phyloP scores from a whole-genome alignment of 2,329 filamentous ascomycete species.

The Epichloe elymi region DNA sequence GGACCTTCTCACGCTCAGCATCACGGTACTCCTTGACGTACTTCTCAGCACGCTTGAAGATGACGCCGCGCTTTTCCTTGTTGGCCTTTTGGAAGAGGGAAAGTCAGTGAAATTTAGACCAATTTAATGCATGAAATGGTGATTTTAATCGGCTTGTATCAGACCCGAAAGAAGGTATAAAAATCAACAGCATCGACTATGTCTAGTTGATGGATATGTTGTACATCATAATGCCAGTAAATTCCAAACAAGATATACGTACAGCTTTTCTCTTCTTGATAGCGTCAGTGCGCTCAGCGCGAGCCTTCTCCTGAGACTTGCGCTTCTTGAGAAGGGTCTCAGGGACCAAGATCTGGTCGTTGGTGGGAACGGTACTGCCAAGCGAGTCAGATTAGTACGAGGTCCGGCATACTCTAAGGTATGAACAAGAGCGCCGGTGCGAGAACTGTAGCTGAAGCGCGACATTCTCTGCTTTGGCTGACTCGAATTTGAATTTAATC shows the following conservation, averaged over 20 bases:
- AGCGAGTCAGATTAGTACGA: slow-evolving; percentile 62
- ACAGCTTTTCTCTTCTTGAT: slow-evolving; percentile 85
- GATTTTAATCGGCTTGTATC: slow-evolving; percentile 35
- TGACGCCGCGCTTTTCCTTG: slow-evolving; percentile 96
- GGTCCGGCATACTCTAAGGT: slow-evolving; percentile 48
- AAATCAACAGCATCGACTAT: slow-evolving; percentile 83
- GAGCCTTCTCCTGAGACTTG: slow-evolving; percentile 99
- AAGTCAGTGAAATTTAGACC: slow-evolving; percentile 23
- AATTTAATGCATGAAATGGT: slow-evolving; percentile 1
- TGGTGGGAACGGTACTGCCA: slow-evolving; percentile 73
- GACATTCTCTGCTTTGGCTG: slow-evolving; percentile 81
- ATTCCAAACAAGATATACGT: slow-evolving; percentile 33
- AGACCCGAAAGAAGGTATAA: slow-evolving; percentile 99
- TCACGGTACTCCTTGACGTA: slow-evolving; percentile 99
- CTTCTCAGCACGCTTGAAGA: slow-evolving; percentile 99
- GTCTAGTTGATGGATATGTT: slow-evolving; percentile 89
- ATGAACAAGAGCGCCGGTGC: slow-evolving; percentile 63
- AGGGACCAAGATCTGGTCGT: slow-evolving; percentile 92
- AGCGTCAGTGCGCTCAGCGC: slow-evolving; percentile 72
- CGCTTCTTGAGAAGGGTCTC: slow-evolving; percentile 99
- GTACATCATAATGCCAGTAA: slow-evolving; percentile 63
- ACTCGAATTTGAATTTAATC: slow-evolving; percentile 76
- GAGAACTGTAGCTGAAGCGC: slow-evolving; percentile 87
- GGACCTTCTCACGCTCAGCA: slow-evolving; percentile 95
- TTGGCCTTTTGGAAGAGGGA: slow-evolving; percentile 57